phyloP scores from a whole-genome alignment of 2,329 filamentous ascomycete genomes.

The Trichoderma aggressivum region DNA sequence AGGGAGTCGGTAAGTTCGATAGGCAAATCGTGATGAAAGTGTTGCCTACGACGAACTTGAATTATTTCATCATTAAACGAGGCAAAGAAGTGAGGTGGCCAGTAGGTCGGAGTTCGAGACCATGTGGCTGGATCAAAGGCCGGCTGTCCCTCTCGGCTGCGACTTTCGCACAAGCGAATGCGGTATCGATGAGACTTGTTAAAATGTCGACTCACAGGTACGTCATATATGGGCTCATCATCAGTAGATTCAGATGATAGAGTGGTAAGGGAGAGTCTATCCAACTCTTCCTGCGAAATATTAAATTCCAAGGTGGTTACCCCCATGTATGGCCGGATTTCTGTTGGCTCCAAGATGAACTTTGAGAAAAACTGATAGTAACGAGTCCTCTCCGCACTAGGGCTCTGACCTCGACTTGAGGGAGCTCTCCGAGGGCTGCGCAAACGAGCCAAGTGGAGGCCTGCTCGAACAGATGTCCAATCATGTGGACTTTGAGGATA shows the following conservation, averaged over 20 bases:
- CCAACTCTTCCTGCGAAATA: conserved; percentile 37
- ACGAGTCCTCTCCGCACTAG: conserved; percentile 27
- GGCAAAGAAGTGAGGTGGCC: conserved; percentile 70
- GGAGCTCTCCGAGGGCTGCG: conserved; percentile 48
- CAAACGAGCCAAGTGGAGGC: conserved; percentile 46
- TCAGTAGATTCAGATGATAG: conserved; percentile 21
- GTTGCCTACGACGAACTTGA: conserved; percentile 60
- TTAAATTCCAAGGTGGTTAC: conserved; percentile 47
- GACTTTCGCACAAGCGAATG: conserved; percentile 57
- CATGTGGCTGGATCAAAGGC: conserved; percentile 51
- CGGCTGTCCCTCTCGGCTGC: conserved; percentile 5
- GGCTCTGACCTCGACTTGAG: background rate
- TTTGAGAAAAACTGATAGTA: conserved; percentile 57
- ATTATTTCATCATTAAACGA: conserved; percentile 61
- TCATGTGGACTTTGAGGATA: conserved; percentile 43
- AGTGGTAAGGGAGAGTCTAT: conserved; percentile 34
- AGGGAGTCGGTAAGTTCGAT: conserved; percentile 67
- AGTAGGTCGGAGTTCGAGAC: conserved; percentile 60
- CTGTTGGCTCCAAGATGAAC: conserved; percentile 48
- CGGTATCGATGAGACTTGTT: conserved; percentile 62
- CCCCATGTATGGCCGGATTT: conserved; percentile 33
- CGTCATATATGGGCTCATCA: conserved; percentile 27
- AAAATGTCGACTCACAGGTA: conserved; percentile 40
- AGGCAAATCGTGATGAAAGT: conserved; percentile 73
- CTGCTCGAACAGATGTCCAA: conserved; percentile 38